Evolutionary conservation across 2,329 filamentous ascomycete species (phyloP), one percentile per base, ranked within the genome.

Genomic region (Alternaria postmessia): DNA sequence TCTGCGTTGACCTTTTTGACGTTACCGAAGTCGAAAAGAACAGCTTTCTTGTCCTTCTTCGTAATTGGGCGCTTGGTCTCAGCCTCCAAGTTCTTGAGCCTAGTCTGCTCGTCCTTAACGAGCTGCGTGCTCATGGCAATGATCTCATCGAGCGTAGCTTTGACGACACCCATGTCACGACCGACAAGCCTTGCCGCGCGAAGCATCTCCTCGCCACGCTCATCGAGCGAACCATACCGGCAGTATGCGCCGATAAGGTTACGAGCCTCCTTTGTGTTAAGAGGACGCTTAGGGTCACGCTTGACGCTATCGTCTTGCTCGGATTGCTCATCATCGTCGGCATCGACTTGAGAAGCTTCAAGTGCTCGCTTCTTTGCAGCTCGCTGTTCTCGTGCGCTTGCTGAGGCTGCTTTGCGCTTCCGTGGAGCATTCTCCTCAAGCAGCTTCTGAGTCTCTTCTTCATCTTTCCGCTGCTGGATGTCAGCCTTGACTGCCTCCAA

Each of bases 41-140:
- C 92, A 0, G 95, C 95, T 80, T 99, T 99, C 79, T 93, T 93
- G 76, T 99, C 95, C 79, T 99, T 99, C 83, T 98, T 97, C 0
- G 94, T 96, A 55, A 96, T 81, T 3, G 89, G 86, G 76, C 95
- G 96, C 74, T 92, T 92, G 0, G 87, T 85, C 64, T 91, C 83
- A 22, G 84, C 88, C 78, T 95, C 92, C 69, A 89, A 77, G 14
- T 85, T 85, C 59, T 86, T 85, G 54, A 90, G 81, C 60, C 87
- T 83, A 32, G 85, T 83, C 47, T 85, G 81, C 63, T 97, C 93
- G 72, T 93, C 92, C 63, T 91, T 89, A 34, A 93, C 87, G 18
- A 96, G 85, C 28, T 81, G 75, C 60, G 88, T 88, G 22, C 89
- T 89, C 63, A 87, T 91, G 68, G 93, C 90, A 34, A 92, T 86